Evolutionary conservation across 169 alveolate genomes (phyloP).

Genomic region (Plasmodium berghei): DNA sequence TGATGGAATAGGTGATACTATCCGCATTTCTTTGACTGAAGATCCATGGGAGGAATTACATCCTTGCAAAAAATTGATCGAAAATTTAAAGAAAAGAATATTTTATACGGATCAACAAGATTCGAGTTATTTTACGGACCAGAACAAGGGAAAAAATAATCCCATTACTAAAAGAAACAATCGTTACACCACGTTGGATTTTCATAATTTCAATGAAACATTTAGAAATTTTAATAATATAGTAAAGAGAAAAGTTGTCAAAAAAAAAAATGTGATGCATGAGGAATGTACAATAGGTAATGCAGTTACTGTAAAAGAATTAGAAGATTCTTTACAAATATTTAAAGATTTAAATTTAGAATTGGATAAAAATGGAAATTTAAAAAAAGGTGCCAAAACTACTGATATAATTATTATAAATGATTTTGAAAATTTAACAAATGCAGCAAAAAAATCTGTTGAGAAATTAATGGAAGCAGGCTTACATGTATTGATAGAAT

Average conservation of each 20-base stretch:
- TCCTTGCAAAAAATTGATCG: slow-evolving; percentile 78
- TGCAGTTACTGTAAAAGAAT: slow-evolving; percentile 58
- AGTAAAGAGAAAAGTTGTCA: slow-evolving; percentile 75
- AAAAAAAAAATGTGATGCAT: slow-evolving; percentile 66
- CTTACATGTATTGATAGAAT: slow-evolving; percentile 16
- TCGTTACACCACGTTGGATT: neutral
- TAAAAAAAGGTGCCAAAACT: slow-evolving; percentile 52
- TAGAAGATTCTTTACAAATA: slow-evolving; percentile 66
- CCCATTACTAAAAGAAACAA: neutral
- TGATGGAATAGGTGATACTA: slow-evolving; percentile 92
- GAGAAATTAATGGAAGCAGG: slow-evolving; percentile 43
- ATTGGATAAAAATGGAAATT: slow-evolving; percentile 53
- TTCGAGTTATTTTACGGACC: neutral
- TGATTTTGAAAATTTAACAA: slow-evolving; percentile 18
- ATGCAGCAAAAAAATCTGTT: slow-evolving; percentile 19
- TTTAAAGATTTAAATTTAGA: slow-evolving; percentile 72
- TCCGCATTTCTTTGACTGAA: slow-evolving; percentile 90
- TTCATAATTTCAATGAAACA: slow-evolving; percentile 40
- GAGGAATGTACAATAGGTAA: slow-evolving; percentile 61
- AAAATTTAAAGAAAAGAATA: slow-evolving; percentile 62
- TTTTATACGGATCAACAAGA: neutral
- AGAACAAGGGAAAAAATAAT: neutral
- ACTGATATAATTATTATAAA: slow-evolving; percentile 39
- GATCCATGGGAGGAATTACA: slow-evolving; percentile 89
- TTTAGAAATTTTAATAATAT: slow-evolving; percentile 78